phyloP scores from a whole-genome alignment of 2,329 filamentous ascomycete genomes.

The Sclerotinia sclerotiorum region DNA sequence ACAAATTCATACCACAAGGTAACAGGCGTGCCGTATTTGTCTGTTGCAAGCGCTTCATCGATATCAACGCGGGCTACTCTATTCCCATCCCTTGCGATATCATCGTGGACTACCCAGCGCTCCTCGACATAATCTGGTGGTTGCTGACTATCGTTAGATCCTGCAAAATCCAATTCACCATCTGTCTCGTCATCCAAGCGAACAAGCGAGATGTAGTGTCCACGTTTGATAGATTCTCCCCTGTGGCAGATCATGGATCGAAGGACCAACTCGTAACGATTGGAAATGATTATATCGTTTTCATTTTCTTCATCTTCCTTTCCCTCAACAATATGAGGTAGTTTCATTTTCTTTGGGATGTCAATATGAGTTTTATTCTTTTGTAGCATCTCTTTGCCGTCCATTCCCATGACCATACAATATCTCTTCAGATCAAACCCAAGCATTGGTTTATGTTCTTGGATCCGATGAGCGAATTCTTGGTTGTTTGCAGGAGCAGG shows the following conservation, averaged over 20 bases:
- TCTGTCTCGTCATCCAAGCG: slow-evolving; percentile 68
- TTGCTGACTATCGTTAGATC: slow-evolving; percentile 46
- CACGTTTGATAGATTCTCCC: slow-evolving; percentile 79
- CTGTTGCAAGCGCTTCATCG: slow-evolving; percentile 69
- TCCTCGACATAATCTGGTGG: slow-evolving; percentile 68
- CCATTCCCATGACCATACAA: slow-evolving; percentile 58
- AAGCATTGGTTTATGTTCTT: slow-evolving; percentile 76
- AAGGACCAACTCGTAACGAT: slow-evolving; percentile 90
- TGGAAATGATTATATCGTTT: slow-evolving; percentile 63
- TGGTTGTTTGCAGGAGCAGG: slow-evolving; percentile 64
- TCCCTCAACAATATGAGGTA: slow-evolving; percentile 91
- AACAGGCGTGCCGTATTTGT: slow-evolving; percentile 69
- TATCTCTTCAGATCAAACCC: slow-evolving; percentile 94
- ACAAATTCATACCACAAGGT: slow-evolving; percentile 94
- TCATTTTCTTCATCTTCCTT: slow-evolving; percentile 61
- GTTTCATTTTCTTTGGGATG: slow-evolving; percentile 78
- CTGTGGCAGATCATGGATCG: slow-evolving; percentile 93
- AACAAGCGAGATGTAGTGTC: slow-evolving; percentile 87
- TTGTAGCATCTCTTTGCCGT: slow-evolving; percentile 60
- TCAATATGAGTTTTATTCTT: slow-evolving; percentile 81
- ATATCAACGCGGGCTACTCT: slow-evolving; percentile 70
- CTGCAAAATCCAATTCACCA: slow-evolving; percentile 55
- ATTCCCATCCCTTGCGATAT: slow-evolving; percentile 61
- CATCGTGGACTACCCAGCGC: slow-evolving; percentile 90
- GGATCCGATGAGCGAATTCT: slow-evolving; percentile 87